Percentiles rank a stretch among this genome's conserved stretches.
phyloP scores from a whole-genome alignment of 192 early-diverging fungal species.

The Ambispora gerdemannii region DNA sequence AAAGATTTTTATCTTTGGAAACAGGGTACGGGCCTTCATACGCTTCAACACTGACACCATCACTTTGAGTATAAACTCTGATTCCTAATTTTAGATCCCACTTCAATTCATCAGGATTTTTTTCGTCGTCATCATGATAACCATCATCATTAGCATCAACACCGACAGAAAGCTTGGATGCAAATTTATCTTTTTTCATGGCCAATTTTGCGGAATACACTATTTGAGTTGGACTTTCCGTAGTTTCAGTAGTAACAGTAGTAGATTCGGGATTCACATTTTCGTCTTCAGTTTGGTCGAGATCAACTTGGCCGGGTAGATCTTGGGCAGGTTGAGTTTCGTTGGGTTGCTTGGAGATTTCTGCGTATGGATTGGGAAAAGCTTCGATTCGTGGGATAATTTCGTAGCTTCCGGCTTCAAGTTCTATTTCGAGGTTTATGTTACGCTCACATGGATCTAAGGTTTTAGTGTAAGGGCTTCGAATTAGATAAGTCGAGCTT shows the following conservation, averaged over 20 bases:
- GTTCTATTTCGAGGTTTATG: conserved; percentile 35
- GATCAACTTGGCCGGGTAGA: background rate
- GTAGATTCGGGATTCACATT: too few species aligned
- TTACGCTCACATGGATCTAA: conserved; percentile 36
- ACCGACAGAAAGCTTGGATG: conserved; percentile 34
- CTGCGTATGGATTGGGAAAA: background rate
- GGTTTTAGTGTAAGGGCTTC: background rate
- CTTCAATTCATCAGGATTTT: background rate
- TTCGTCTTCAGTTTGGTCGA: background rate
- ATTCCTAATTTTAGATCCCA: conserved; percentile 42
- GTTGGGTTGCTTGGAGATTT: too few species aligned
- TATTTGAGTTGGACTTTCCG: conserved; percentile 37
- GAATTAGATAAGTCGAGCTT: background rate
- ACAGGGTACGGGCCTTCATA: background rate
- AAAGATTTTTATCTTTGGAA: background rate
- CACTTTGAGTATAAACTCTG: conserved; percentile 34
- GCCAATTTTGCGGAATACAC: too few species aligned
- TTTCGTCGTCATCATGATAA: background rate
- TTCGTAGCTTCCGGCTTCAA: conserved; percentile 35
- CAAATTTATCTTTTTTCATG: conserved; percentile 30
- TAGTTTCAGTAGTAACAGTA: conserved; percentile 31
- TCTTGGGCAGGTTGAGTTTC: background rate
- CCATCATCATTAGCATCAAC: conserved; percentile 35
- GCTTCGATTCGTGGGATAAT: conserved; percentile 34
- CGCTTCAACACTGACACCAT: background rate